Percentiles rank a stretch among this genome's conserved stretches.
Conservation (phyloP, 2,329 filamentous ascomycete genomes). For the Stagonosporopsis chrysanthemi region DNA sequence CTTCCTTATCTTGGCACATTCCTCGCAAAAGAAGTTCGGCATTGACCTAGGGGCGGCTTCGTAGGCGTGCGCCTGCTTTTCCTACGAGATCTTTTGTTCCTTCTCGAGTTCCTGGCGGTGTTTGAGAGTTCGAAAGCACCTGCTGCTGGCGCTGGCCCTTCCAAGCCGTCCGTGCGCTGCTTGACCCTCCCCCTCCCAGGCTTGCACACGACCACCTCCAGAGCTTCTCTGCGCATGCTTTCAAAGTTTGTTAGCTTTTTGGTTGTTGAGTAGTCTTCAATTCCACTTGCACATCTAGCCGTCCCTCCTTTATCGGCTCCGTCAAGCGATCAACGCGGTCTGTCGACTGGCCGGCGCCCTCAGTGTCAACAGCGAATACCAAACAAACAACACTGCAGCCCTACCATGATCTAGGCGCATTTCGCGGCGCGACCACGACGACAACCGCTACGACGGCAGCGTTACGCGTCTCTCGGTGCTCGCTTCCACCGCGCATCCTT, state of each 20-base stretch:
- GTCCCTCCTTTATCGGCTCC: slow-evolving; percentile 41
- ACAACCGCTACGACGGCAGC: slow-evolving; percentile 23
- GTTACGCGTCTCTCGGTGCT: slow-evolving; percentile 29
- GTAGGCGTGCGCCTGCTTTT: slow-evolving; percentile 18
- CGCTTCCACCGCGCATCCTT: slow-evolving; percentile 28
- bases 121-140: slow-evolving; percentile 30
- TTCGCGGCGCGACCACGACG: slow-evolving; percentile 19
- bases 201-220: slow-evolving; percentile 17
- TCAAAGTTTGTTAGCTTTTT: slow-evolving; percentile 47
- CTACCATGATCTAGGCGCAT: slow-evolving; percentile 28
- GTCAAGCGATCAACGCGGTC: slow-evolving; percentile 28
- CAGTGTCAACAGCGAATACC: slow-evolving; percentile 35
- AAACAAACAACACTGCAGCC: slow-evolving; percentile 27
- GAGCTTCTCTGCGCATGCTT: slow-evolving; percentile 28
- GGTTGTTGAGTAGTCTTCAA: slow-evolving; percentile 34
- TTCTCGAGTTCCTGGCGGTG: slow-evolving; percentile 23
- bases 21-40: slow-evolving; percentile 7
- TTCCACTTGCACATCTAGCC: slow-evolving; percentile 36
- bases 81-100: slow-evolving; percentile 15
- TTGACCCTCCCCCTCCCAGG: slow-evolving; percentile 16
- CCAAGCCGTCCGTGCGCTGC: slow-evolving; percentile 33
- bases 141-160: slow-evolving; percentile 26
- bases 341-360: slow-evolving; percentile 22
- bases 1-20: slow-evolving; percentile 23
- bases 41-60: neutral